Evolutionary conservation across 2,329 filamentous ascomycete genomes (phyloP).

Genomic region (Cordyceps cicadae): DNA sequence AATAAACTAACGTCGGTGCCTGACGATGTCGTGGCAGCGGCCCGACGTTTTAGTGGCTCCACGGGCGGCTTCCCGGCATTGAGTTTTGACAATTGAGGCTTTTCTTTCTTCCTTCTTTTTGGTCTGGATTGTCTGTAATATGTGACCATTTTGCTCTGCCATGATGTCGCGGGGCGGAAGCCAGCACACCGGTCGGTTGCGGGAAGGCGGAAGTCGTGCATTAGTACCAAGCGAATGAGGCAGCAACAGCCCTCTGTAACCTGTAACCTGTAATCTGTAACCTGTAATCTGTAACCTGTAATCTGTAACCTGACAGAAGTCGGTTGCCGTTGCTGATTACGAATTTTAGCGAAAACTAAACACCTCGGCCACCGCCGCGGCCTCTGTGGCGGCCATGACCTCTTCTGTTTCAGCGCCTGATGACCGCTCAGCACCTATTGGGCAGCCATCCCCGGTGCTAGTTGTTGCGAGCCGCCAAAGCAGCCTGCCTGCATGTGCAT

Average conservation of each 20-base stretch:
- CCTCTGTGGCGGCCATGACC: background rate
- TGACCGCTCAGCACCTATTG: background rate
- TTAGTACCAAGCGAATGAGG: background rate
- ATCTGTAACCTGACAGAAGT: too few species aligned
- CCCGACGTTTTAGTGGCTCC: constrained; percentile 11
- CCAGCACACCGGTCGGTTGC: background rate
- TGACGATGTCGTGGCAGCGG: constrained; percentile 11
- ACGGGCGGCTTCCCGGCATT: background rate
- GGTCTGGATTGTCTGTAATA: background rate
- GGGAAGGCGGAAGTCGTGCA: background rate
- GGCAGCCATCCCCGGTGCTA: constrained; percentile 6
- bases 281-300: background rate
- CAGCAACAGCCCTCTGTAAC: background rate
- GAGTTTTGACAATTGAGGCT: background rate
- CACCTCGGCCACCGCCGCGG: background rate
- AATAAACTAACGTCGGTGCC: background rate
- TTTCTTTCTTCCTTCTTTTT: background rate
- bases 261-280: too few species aligned
- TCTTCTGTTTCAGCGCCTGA: constrained; percentile 6
- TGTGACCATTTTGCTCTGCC: background rate
- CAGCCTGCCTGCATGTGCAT: too few species aligned
- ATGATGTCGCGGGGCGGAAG: background rate
- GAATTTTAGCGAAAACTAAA: background rate
- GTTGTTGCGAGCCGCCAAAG: background rate
- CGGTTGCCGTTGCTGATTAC: background rate